Evolutionary conservation across 2,329 filamentous ascomycete species (phyloP), one percentile per base, ranked within the genome.

Genomic region (Aspergillus sergii): DNA sequence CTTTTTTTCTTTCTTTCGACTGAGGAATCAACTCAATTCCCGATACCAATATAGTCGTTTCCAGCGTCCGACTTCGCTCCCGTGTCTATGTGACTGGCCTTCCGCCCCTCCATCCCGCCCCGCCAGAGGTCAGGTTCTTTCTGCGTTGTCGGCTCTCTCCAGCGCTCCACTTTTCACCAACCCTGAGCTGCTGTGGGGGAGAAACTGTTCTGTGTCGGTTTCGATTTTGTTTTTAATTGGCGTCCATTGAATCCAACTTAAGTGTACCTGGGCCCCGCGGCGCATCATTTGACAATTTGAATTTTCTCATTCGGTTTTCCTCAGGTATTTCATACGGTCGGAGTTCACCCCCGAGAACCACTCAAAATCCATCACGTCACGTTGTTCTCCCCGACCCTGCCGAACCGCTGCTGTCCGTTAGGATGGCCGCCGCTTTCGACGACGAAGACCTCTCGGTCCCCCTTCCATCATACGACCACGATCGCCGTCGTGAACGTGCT

Each of bases 361-460:
- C 55, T 54, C 48, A 65, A 72, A 73, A 75, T 75, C 72, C 68
- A 74, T 75, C 72, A 76, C 75, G 75, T 77, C 75, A 76, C 74
- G 72, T 71, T 75, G 71, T 71, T 75, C 68, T 69, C 70, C 67
- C 70, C 63, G 61, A 58, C 59, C 59, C 60, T 43, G 46, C 58
- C 59, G 60, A 59, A 62, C 57, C 53, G 57, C 54, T 46, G 46
- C 57, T 57, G 45, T 58, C 60, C 57, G 55, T 55, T 64, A 74
- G 66, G 66, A 79, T 79, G 76, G 76, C 76, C 61, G 75, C 76
- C 64, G 76, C 76, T 71, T 91, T 91, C 78, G 90, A 94, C 76
- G 91, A 93, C 78, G 91, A 93, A 82, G 91, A 94, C 81, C 88
- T 94, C 69, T 91, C 91, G 79, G 91, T 94, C 77, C 91, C 90